phyloP scores from a whole-genome alignment of 2,329 filamentous ascomycete species.

The Fusarium caatingaense region DNA sequence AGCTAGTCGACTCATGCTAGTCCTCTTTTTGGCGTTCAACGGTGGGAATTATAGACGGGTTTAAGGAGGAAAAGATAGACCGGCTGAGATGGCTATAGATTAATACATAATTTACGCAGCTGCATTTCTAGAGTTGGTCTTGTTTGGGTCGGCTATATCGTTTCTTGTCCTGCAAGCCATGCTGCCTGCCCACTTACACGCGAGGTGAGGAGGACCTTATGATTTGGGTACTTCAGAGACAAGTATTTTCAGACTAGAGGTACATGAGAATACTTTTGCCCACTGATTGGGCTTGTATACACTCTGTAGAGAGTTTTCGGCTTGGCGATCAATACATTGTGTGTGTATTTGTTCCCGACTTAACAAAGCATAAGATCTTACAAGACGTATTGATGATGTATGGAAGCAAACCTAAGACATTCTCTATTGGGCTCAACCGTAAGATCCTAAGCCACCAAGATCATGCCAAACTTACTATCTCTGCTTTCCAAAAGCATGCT shows the following conservation, averaged over 20 bases:
- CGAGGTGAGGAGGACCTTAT: no score
- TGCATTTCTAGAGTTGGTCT: no score
- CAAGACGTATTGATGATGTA: neutral
- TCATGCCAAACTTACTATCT: neutral
- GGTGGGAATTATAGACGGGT: conserved; percentile 6
- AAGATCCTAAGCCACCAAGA: neutral
- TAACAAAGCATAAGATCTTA: neutral
- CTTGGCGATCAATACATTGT: neutral
- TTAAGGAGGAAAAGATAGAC: conserved; percentile 10
- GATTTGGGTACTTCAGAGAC: neutral
- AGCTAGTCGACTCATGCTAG: conserved; percentile 28
- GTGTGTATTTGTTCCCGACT: neutral
- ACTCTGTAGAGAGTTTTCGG: neutral
- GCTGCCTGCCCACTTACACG: neutral
- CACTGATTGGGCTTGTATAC: neutral
- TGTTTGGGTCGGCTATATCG: neutral
- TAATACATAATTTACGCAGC: conserved; percentile 2
- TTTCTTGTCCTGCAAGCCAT: neutral
- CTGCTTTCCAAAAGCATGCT: neutral
- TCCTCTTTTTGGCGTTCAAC: conserved; percentile 21
- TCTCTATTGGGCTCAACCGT: neutral
- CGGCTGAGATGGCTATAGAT: conserved; percentile 1
- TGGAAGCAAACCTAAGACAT: neutral
- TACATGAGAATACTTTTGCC: neutral
- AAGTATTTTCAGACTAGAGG: neutral